Base-by-base conservation (phyloP, 23 red algal species). In the Gracilaria domingensis region DNA sequence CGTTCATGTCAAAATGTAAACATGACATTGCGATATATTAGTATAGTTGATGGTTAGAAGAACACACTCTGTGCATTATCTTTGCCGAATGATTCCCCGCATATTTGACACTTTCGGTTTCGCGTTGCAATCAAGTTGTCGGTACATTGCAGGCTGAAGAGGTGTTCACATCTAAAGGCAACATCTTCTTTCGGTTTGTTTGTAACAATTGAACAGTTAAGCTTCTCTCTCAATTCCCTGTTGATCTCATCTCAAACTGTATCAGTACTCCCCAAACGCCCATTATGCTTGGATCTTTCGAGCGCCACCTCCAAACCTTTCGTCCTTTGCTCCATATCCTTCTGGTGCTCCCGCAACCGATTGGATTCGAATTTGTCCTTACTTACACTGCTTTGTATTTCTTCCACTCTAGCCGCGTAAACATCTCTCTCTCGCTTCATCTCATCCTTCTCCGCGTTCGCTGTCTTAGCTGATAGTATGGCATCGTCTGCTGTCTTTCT, bases 71-170 rank as follows among this genome's bases (percentile, higher is more conserved):
- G 72, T 38, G 93, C 92, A 49, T 99, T 94, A 58, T 96, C 93
- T 8, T 86, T 82, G 54, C 90, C 87, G 72, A 99, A 99, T 40
- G 83, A 28, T 65, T 95, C 80, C 23, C 94, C 91, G 82, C 97
- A 99, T 64, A 94, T 75, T 5, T 94, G 97, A 65, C 97, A 99
- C 87, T 99, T 99, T 76, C 97, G 92, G 70, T 94, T 96, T 44
- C 97, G 73, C 7, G 88, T 94, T 8, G 97, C 82, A 83, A 99
- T 95, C 44, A 96, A 76, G 70, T 96, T 84, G 42, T 96, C 92
- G 44, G 95, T 92, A 84, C 97, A 99, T 49, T 96, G 81, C 23
- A 91, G 90, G 81, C 97, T 96, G 54, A 99, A 99, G 54, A 99
- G 64, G 67, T 99, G 97, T 44, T 91, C 91, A 81, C 97, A 99